phyloP scores from a whole-genome alignment of 2,329 filamentous ascomycete genomes.

The Biscogniauxia mediterranea region DNA sequence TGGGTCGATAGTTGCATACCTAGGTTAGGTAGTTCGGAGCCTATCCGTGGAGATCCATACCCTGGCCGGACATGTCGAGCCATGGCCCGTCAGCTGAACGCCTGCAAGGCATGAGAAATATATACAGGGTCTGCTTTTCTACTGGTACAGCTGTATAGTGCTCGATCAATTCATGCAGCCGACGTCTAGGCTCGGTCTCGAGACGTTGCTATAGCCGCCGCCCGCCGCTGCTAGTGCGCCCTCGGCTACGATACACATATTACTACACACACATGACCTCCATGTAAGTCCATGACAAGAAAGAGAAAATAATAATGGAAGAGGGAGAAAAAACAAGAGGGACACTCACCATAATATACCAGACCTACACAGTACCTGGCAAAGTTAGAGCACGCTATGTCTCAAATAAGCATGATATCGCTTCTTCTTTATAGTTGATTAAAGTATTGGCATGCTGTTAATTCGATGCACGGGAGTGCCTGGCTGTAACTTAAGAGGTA shows the following conservation, averaged over 20 bases:
- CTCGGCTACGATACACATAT: background rate
- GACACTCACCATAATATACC: too few species aligned
- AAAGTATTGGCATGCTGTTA: too few species aligned
- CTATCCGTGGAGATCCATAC: constrained; percentile 3
- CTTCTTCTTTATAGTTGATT: too few species aligned
- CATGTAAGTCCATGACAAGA: background rate
- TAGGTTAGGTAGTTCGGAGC: background rate
- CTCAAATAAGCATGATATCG: too few species aligned
- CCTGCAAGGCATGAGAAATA: background rate
- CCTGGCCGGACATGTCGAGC: background rate
- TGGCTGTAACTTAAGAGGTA: too few species aligned
- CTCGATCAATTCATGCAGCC: background rate
- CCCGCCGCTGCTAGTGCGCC: too few species aligned
- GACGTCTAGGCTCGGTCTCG: background rate
- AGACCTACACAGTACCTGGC: too few species aligned
- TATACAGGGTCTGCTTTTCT: background rate
- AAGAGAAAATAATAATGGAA: background rate
- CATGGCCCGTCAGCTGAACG: background rate
- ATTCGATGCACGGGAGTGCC: too few species aligned
- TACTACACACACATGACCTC: background rate
- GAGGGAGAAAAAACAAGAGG: too few species aligned
- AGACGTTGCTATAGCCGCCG: background rate
- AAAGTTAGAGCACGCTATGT: too few species aligned
- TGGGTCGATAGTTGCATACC: constrained; percentile 1
- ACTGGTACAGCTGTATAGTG: background rate